These are phyloP conservation scores for Colletotrichum incanum DNA, from an alignment of 2,329 filamentous ascomycete species.

Conservation along the genomic window DNA sequence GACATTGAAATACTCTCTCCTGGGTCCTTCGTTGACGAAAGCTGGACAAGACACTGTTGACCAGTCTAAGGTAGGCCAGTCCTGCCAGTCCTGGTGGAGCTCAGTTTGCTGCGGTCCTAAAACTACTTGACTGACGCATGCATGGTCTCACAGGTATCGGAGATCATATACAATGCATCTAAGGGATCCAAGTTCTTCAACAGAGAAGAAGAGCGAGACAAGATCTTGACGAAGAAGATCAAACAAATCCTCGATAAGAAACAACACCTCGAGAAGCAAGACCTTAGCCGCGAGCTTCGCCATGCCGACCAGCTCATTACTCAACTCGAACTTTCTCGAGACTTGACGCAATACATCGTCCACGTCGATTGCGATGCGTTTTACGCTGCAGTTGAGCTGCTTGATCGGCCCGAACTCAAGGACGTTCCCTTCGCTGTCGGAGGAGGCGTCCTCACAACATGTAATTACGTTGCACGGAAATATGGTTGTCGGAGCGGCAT, in stretches of 20 bases:
- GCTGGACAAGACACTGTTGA: constrained; percentile 95
- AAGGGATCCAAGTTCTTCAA: constrained; percentile 98
- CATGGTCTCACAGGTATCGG: constrained; percentile 76
- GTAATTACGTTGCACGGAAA: constrained; percentile 91
- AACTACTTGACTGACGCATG: constrained; percentile 7
- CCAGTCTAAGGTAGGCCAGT: constrained; percentile 77
- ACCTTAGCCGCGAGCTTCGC: constrained; percentile 80
- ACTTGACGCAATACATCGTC: constrained; percentile 87
- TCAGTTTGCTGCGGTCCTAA: not conserved
- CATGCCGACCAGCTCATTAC: constrained; percentile 86
- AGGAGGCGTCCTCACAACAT: constrained; percentile 74
- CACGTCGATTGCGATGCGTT: constrained; percentile 99
- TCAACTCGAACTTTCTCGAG: constrained; percentile 83
- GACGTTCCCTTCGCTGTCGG: constrained; percentile 94
- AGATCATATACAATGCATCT: constrained; percentile 96
- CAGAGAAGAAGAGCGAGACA: constrained; percentile 88
- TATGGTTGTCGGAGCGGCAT: constrained; percentile 95
- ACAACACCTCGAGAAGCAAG: constrained; percentile 79
- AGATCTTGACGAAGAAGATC: constrained; percentile 88
- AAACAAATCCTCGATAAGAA: constrained; percentile 84
- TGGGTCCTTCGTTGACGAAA: constrained; percentile 94
- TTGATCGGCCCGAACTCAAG: constrained; percentile 87
- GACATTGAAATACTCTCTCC: constrained; percentile 89
- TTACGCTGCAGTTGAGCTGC: constrained; percentile 92
- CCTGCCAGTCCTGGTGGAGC: no score